phyloP scores from a whole-genome alignment of 176 grass and related monocot genomes.

The Olyra latifolia region DNA sequence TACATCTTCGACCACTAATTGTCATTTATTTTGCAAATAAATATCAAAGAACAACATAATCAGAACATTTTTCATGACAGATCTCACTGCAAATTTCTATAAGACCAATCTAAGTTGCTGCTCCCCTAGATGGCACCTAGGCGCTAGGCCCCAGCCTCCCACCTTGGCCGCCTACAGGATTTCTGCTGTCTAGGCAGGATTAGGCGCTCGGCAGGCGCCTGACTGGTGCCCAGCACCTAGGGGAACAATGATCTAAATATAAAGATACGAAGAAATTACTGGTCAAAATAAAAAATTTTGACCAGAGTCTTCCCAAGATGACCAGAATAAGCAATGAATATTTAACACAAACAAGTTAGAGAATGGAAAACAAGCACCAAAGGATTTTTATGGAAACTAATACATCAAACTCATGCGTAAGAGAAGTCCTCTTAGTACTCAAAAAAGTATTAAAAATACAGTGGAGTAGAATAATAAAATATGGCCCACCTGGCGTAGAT shows the following conservation, averaged over 20 bases:
- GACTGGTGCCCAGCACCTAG: too few relatives aligned
- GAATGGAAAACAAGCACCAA: background rate
- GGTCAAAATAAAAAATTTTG: background rate
- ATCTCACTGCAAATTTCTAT: background rate
- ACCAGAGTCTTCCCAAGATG: background rate
- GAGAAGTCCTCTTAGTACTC: constrained; percentile 6
- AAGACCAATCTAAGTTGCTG: background rate
- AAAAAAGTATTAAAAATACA: constrained; percentile 8
- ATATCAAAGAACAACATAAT: background rate
- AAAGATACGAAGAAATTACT: constrained; percentile 14
- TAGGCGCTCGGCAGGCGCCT: too few relatives aligned
- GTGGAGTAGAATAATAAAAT: constrained; percentile 22
- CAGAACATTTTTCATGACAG: background rate
- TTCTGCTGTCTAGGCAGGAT: too few relatives aligned
- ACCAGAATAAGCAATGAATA: background rate
- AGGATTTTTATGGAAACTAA: background rate
- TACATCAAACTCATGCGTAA: background rate
- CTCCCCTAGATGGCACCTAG: too few relatives aligned
- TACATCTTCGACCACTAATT: background rate
- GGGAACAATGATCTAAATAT: background rate
- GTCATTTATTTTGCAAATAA: background rate
- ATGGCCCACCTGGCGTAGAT: constrained; percentile 84
- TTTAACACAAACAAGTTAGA: background rate
- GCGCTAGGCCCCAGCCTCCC: too few relatives aligned
- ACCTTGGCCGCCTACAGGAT: too few relatives aligned